Evolutionary conservation across 208 protist genomes (phyloP), one percentile per base, ranked within the genome.

Genomic region (Trypanosoma melophagium): DNA sequence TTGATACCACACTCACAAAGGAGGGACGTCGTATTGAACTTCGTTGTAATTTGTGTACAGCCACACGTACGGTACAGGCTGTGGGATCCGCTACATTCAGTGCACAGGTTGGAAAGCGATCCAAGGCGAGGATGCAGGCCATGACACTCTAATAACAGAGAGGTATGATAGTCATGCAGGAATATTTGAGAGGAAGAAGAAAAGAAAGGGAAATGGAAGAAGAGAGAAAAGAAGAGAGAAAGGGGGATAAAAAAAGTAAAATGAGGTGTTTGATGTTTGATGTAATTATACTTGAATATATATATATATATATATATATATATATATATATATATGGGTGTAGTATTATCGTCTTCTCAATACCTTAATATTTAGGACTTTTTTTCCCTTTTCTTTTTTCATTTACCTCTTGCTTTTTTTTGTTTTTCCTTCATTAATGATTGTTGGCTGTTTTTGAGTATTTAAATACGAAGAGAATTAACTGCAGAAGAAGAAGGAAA

Each of bases 1-100:
- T 94, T 45, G 88, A 97, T 72, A 97, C 94, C 0, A 89, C 74
- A 17, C 84, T 97, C 21, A 85, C 76, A 12, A 92, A 93, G 69
- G 86, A 97, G 41, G 86, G 79, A 13, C 75, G 89, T 54, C 79
- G 75, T 21, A 63, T 84, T 61, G 84, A 87, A 70, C 64, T 95
- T 57, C 73, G 77, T 5, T 95, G 89, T 56, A 95, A 93, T 57
- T 76, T 78, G 64, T 95, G 89, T 77, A 86, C 77, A 1, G 89
- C 89, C 40, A 92, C 84, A 41, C 84, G 89, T 21, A 89, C 89
- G 7, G 86, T 95, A 60, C 81, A 79, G 60, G 79, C 80, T 8
- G 77, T 75, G 17, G 78, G 77, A 12, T 81, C 67, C n/a, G 82
- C 84, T 3, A 87, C 86, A 31, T 92, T 83, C 81, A 85, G 79